Percentiles rank a stretch among this genome's conserved stretches.
Conservation (phyloP, 495 filamentous ascomycete genomes). For the Evansstolkia leycettana region DNA sequence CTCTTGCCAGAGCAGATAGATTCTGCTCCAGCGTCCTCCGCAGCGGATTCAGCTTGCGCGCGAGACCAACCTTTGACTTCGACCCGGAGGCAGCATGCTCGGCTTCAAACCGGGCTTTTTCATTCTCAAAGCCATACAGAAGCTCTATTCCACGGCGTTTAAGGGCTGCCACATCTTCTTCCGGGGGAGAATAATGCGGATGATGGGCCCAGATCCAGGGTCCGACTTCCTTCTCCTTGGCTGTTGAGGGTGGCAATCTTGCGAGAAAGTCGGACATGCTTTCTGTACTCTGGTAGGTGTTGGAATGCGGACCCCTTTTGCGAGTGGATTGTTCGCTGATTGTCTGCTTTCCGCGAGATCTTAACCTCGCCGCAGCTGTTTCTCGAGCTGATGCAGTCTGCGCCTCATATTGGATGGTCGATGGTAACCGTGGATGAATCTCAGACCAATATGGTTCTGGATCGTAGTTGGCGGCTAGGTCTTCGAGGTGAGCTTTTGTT, state of each 20-base stretch:
- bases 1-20: slow-evolving; percentile 43
- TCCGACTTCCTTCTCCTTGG: slow-evolving; percentile 18
- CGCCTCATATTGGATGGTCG: slow-evolving; percentile 15
- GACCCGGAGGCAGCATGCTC: slow-evolving; percentile 21
- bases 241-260: slow-evolving; percentile 54
- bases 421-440: slow-evolving; percentile 18
- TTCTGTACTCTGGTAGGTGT: slow-evolving; percentile 36
- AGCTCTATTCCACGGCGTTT: slow-evolving; percentile 28
- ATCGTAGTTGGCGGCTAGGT: slow-evolving; percentile 28
- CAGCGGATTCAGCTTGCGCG: slow-evolving; percentile 38
- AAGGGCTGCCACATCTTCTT: slow-evolving; percentile 28
- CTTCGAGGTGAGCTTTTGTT: slow-evolving; percentile 24
- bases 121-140: slow-evolving; percentile 27
- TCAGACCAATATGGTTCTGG: slow-evolving; percentile 32
- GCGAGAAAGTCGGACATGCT: slow-evolving; percentile 46
- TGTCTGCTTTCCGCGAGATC: too few relatives aligned
- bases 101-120: slow-evolving; percentile 24
- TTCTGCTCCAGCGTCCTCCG: slow-evolving; percentile 36
- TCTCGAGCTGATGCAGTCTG: too few relatives aligned
- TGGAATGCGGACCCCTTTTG: not conserved
- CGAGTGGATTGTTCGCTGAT: slow-evolving; percentile 2
- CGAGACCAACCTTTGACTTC: slow-evolving; percentile 26
- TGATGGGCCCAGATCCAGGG: slow-evolving; percentile 61
- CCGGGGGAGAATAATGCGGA: slow-evolving; percentile 22
- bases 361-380: too few relatives aligned